Evolutionary conservation across 2,329 filamentous ascomycete species (phyloP), one percentile per base, ranked within the genome.

Genomic region (Colletotrichum tabaci): DNA sequence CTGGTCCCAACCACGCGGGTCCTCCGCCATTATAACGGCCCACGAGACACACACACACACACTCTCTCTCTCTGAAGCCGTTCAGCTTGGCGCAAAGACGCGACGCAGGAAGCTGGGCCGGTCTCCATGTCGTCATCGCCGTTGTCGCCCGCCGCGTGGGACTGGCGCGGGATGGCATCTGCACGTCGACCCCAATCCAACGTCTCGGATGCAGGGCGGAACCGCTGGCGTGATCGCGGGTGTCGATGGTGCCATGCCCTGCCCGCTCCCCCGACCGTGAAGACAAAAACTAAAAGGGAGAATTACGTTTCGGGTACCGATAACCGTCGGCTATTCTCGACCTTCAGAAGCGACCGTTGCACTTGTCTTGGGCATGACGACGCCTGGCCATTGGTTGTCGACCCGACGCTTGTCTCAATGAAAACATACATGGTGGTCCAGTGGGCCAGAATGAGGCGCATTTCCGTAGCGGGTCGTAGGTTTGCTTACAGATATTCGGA

Each of bases 191-290:
- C 62, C 58, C 49, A 63, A 70, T 56, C n/a, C 66, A 55, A 66
- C 50, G 46, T 23, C 56, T 49, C 47, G 44, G 23, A 67, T 57
- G 38, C 65, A 68, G 62, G 66, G n/a, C 49, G 40, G 60, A 63
- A 61, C 60, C 9, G 62, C 55, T 74, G 47, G 70, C 72, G 66
- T 63, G 49, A 74, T 74, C 42, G 66, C 53, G 30, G 58, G 46
- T 57, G 64, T 23, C 42, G 23, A 71, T 73, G 72, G 57, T 63
- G 72, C 62, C 70, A 74, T 74, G 18, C 23, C 2, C n/a, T 21
- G 21, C 49, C 23, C 30, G 18, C 49, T 18, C 8, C 18, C 18
- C 42, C 42, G 44, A 56, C 40, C 15, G 13, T 7, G 40, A 18
- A 35, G 16, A 38, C 2, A 47, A 44, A 4, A 38, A 38, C 35